phyloP scores from a whole-genome alignment of 495 filamentous ascomycete genomes.

The Darksidea phi region DNA sequence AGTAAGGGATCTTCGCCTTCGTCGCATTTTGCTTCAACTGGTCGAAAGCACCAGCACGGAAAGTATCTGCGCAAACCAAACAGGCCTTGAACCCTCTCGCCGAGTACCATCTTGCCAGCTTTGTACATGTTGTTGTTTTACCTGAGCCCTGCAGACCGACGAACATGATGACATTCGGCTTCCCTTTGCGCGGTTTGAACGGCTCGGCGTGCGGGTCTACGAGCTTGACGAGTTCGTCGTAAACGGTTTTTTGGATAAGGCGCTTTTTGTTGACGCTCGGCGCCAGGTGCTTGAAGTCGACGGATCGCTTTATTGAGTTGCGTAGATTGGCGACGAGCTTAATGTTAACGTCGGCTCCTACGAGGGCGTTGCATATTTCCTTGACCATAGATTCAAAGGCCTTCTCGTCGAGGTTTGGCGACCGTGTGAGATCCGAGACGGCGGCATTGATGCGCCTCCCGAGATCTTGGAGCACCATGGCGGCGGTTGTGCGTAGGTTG shows the following conservation, averaged over 20 bases:
- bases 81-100: constrained; percentile 90
- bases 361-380: constrained; percentile 88
- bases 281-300: constrained; percentile 90
- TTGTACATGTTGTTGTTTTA: constrained; percentile 98
- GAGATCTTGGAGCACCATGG: constrained; percentile 97
- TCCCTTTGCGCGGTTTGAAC: constrained; percentile 96
- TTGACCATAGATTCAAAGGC: constrained; percentile 98
- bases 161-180: constrained; percentile 97
- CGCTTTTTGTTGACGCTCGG: constrained; percentile 95
- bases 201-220: constrained; percentile 95
- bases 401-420: constrained; percentile 95
- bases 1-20: constrained; percentile 98
- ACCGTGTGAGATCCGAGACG: constrained; percentile 87
- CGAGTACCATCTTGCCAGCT: constrained; percentile 92
- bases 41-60: constrained; percentile 96
- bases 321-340: constrained; percentile 88
- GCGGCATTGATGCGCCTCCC: constrained; percentile 97
- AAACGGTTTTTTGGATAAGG: constrained; percentile 95
- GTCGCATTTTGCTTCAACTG: constrained; percentile 98
- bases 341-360: constrained; percentile 96
- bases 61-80: constrained; percentile 96
- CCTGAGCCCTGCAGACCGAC: constrained; percentile 95
- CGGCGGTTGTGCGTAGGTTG: background rate
- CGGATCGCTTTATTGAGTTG: constrained; percentile 83
- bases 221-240: constrained; percentile 91